Conservation (phyloP, 768 basidiomycete species). For the Russula lepida region DNA sequence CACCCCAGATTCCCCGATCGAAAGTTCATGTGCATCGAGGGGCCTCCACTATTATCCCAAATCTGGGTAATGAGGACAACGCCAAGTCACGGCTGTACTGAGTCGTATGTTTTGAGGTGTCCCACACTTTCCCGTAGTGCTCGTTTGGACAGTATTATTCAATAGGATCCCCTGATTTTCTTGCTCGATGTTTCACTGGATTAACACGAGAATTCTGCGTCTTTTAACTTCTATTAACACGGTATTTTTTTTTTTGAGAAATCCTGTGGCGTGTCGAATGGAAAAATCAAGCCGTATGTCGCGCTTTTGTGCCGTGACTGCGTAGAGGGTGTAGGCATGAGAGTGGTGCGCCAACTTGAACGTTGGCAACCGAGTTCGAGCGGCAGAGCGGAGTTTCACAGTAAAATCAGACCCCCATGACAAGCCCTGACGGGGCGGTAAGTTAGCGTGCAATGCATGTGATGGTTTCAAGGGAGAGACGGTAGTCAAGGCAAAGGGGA, state of each 20-base stretch:
- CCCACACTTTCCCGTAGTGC: not conserved
- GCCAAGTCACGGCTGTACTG: slow-evolving; percentile 18
- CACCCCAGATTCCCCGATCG: slow-evolving; percentile 40
- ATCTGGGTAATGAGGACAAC: slow-evolving; percentile 26
- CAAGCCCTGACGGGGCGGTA: too few relatives aligned
- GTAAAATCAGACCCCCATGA: too few relatives aligned
- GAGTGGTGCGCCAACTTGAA: too few relatives aligned
- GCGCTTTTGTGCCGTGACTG: not conserved
- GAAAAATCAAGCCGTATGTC: not conserved
- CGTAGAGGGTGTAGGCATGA: not conserved
- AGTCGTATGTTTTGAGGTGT: slow-evolving; percentile 16
- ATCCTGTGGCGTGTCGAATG: not conserved
- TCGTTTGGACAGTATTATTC: not conserved
- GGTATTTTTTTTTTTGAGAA: not conserved
- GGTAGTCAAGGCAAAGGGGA: too few relatives aligned
- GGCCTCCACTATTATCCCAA: slow-evolving; percentile 59
- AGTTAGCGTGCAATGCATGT: too few relatives aligned
- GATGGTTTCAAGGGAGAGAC: too few relatives aligned
- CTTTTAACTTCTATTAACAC: not conserved
- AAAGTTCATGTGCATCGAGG: slow-evolving; percentile 43
- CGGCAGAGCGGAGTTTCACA: not conserved
- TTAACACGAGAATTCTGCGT: not conserved
- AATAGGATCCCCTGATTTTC: not conserved
- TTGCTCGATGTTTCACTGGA: not conserved
- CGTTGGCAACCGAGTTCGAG: too few relatives aligned